phyloP scores from a whole-genome alignment of 1,284 basidiomycete genomes.

The Cutaneotrichosporon arboriforme region DNA sequence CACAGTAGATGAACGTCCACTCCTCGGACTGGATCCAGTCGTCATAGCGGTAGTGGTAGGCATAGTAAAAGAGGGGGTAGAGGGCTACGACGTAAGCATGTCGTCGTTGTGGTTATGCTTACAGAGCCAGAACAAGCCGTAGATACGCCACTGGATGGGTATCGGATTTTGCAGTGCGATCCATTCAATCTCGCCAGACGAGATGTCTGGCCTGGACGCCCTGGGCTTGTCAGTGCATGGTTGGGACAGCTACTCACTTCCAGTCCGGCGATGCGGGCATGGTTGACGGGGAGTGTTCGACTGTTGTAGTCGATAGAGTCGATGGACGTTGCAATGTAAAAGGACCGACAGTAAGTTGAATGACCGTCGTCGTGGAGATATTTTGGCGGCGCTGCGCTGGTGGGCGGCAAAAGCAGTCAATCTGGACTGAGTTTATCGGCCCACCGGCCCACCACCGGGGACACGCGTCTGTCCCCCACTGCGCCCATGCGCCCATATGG shows the following conservation, averaged over 20 bases:
- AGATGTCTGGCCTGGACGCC: conserved; percentile 48
- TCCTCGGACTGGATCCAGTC: conserved; percentile 87
- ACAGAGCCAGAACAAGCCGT: conserved; percentile 68
- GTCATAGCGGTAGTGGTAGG: conserved; percentile 80
- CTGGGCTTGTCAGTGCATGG: conserved; percentile 4
- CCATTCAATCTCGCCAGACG: conserved; percentile 77
- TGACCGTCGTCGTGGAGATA: neutral
- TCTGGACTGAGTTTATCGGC: no score
- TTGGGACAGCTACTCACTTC: neutral
- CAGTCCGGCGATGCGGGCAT: neutral
- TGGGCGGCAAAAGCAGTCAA: no score
- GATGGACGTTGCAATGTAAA: no score
- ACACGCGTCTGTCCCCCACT: no score
- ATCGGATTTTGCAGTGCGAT: conserved; percentile 75
- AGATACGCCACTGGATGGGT: conserved; percentile 72
- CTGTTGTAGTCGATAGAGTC: no score
- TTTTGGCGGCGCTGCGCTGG: neutral
- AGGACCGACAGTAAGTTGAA: neutral
- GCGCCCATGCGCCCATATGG: no score
- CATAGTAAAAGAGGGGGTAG: conserved; percentile 85
- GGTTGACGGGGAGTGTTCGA: neutral
- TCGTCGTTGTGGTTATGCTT: neutral
- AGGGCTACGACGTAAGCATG: conserved; percentile 49
- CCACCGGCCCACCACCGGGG: no score
- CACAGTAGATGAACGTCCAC: conserved; percentile 91